Conservation (phyloP, 2,329 filamentous ascomycete species). For the Stemphylium vesicarium region DNA sequence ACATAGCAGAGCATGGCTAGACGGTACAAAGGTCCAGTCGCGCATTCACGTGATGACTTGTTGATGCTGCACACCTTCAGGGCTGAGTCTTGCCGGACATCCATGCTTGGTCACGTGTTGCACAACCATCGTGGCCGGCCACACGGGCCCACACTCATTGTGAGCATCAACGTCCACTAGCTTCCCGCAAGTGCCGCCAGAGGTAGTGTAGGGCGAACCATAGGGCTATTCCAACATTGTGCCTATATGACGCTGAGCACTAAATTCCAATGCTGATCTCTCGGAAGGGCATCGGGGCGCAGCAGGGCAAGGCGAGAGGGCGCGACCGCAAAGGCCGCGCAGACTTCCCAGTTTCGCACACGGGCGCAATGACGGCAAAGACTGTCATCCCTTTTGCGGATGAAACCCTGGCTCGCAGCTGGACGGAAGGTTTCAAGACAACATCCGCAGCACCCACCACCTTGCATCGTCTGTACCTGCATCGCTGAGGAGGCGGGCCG, state of each 20-base stretch:
- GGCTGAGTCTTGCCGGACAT: too few species aligned
- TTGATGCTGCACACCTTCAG: too few species aligned
- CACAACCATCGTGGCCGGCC: too few species aligned
- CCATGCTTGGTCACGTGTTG: too few species aligned
- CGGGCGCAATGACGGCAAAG: constrained; percentile 2
- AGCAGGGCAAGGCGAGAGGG: constrained; percentile 16
- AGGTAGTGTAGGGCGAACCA: constrained; percentile 22
- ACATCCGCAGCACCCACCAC: constrained; percentile 11
- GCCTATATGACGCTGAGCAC: not conserved
- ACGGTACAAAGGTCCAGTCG: too few species aligned
- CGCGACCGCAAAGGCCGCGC: constrained; percentile 17
- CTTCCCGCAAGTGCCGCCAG: not conserved
- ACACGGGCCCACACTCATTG: too few species aligned
- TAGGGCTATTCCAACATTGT: constrained; percentile 15
- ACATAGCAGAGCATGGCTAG: too few species aligned
- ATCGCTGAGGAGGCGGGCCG: constrained; percentile 19
- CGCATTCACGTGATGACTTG: too few species aligned
- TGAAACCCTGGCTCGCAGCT: constrained; percentile 35
- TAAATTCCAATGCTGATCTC: not conserved
- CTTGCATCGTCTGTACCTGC: constrained; percentile 32
- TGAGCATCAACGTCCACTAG: too few species aligned
- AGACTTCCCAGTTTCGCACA: constrained; percentile 20
- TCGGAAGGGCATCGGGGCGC: constrained; percentile 24
- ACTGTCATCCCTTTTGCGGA: constrained; percentile 16
- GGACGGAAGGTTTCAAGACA: constrained; percentile 19